Evolutionary conservation across 805 yeast species (phyloP).

Genomic region (Kazachstania africana): DNA sequence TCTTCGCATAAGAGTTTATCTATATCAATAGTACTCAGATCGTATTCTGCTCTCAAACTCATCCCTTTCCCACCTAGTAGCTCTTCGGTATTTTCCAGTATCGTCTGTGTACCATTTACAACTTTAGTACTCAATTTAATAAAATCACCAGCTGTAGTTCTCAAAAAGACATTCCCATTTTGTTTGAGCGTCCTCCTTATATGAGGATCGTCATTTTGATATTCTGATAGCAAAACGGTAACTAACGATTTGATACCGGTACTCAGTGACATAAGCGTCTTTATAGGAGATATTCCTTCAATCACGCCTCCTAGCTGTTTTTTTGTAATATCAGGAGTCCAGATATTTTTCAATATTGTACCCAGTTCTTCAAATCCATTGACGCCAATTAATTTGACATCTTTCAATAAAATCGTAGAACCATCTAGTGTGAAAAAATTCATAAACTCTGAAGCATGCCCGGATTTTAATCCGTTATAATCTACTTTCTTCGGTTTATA

Average conservation of each 20-base stretch:
- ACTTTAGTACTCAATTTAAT: slow-evolving; percentile 72
- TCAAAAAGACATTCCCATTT: slow-evolving; percentile 64
- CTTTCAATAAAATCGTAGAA: slow-evolving; percentile 55
- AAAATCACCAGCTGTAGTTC: slow-evolving; percentile 68
- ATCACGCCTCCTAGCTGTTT: slow-evolving; percentile 73
- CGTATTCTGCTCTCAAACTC: slow-evolving; percentile 26
- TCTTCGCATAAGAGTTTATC: slow-evolving; percentile 24
- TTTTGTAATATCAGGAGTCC: slow-evolving; percentile 83
- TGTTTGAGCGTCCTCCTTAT: slow-evolving; percentile 48
- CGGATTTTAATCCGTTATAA: slow-evolving; percentile 73
- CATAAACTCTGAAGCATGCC: slow-evolving; percentile 72
- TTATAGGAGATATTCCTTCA: slow-evolving; percentile 74
- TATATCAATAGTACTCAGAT: slow-evolving; percentile 6
- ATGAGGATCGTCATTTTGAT: slow-evolving; percentile 39
- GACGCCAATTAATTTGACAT: slow-evolving; percentile 59
- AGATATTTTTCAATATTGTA: slow-evolving; percentile 44
- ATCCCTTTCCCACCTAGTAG: slow-evolving; percentile 57
- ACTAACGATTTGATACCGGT: slow-evolving; percentile 66
- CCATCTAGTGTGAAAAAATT: slow-evolving; percentile 85
- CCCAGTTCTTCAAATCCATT: slow-evolving; percentile 59
- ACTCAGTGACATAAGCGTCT: slow-evolving; percentile 66
- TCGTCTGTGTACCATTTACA: slow-evolving; percentile 78
- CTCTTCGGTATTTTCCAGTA: slow-evolving; percentile 71
- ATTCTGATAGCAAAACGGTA: slow-evolving; percentile 63
- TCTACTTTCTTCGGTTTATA: slow-evolving; percentile 88